Evolutionary conservation across 108 stramenopile genomes (phyloP).

Genomic region (Cylindrotheca closterium): DNA sequence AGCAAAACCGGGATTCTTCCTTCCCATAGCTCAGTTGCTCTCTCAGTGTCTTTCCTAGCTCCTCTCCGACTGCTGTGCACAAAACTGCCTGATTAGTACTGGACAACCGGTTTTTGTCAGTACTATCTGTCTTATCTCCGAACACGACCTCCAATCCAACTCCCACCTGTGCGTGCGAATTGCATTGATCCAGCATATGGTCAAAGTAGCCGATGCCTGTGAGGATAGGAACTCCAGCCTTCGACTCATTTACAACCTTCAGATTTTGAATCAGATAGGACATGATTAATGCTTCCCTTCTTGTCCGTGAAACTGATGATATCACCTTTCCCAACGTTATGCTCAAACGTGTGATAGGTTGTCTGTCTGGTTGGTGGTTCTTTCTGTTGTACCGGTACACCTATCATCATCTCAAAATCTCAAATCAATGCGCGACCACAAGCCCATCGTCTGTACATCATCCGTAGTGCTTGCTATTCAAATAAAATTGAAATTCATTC

Average conservation of each 20-base stretch:
- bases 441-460: no score
- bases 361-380: no score
- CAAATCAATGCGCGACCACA: no score
- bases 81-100: slow-evolving; percentile 48
- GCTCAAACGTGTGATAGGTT: no score
- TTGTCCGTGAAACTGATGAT: not conserved
- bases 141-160: slow-evolving; percentile 45
- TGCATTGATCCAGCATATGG: slow-evolving; percentile 90
- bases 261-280: slow-evolving; percentile 14
- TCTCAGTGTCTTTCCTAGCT: slow-evolving; percentile 52
- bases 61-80: slow-evolving; percentile 47
- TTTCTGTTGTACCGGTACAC: no score
- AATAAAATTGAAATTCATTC: no score
- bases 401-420: no score
- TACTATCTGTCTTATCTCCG: slow-evolving; percentile 7
- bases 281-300: not conserved
- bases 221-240: slow-evolving; percentile 36
- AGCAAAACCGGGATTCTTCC: slow-evolving; percentile 57
- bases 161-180: slow-evolving; percentile 87
- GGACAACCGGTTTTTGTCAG: slow-evolving; percentile 53
- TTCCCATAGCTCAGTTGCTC: slow-evolving; percentile 6
- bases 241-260: slow-evolving; percentile 22
- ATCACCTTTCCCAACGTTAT: no score
- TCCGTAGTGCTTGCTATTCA: no score
- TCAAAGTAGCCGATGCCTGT: slow-evolving; percentile 87